These are phyloP conservation scores for Russula ochroleuca DNA, from an alignment of 768 basidiomycete species.

Conservation along the genomic window DNA sequence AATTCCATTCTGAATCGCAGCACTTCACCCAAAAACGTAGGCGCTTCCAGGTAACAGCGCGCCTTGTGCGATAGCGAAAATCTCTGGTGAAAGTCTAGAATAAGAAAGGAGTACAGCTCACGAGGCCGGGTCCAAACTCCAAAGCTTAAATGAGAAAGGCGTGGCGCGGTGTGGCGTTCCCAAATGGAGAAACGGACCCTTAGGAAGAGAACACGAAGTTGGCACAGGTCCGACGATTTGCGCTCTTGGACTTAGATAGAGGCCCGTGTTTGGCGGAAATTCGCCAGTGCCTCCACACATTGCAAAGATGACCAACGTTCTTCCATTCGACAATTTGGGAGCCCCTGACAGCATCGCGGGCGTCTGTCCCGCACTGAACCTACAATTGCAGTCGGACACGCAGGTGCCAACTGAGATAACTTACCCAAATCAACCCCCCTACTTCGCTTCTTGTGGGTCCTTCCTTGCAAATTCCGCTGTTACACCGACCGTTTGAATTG, in stretches of 20 bases:
- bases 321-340: not conserved
- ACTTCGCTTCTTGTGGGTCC: not conserved
- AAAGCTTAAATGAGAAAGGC: conserved; percentile 10
- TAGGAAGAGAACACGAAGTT: not conserved
- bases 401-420: too few relatives aligned
- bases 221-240: conserved; percentile 14
- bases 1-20: not conserved
- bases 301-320: not conserved
- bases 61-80: not conserved
- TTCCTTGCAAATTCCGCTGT: not conserved
- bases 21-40: not conserved
- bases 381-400: not conserved
- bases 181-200: conserved; percentile 23
- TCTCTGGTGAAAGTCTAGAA: not conserved
- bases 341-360: not conserved
- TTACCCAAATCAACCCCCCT: not conserved
- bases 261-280: not conserved
- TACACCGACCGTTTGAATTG: not conserved
- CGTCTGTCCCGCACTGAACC: not conserved
- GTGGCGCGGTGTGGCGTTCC: conserved; percentile 15
- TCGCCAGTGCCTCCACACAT: not conserved
- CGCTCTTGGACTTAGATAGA: not conserved
- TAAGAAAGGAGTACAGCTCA: conserved; percentile 10
- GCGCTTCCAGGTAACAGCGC: not conserved
- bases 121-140: conserved; percentile 3